Conservation (phyloP, 345 rosid genomes). For the Eucalyptus cloeziana region DNA sequence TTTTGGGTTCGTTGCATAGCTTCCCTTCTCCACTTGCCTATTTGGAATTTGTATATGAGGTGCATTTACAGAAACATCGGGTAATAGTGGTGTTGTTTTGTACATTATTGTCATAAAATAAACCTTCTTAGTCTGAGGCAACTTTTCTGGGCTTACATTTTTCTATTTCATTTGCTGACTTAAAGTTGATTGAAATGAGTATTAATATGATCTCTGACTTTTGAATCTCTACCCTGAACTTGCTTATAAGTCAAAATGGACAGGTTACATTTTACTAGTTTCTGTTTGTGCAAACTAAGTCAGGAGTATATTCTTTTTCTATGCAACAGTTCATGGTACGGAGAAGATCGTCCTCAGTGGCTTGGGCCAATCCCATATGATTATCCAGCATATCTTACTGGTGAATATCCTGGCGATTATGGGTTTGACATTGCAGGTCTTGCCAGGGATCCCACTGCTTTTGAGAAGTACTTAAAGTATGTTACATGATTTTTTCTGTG, state of each 20-base stretch:
- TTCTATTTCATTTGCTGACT: not conserved
- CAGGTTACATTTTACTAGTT: not conserved
- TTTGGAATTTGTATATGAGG: not conserved
- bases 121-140: not conserved
- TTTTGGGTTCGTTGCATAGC: not conserved
- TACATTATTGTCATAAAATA: not conserved
- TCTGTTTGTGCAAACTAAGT: not conserved
- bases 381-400: conserved; percentile 66
- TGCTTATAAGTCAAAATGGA: not conserved
- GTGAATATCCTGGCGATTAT: conserved; percentile 88
- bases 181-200: not conserved
- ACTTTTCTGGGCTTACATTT: not conserved
- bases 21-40: not conserved
- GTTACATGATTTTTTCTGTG: not conserved
- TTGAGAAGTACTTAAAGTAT: conserved; percentile 69
- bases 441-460: conserved; percentile 44
- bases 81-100: not conserved
- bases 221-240: not conserved
- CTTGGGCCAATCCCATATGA: conserved; percentile 82
- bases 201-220: not conserved
- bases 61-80: not conserved
- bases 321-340: conserved; percentile 72
- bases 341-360: conserved; percentile 89
- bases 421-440: conserved; percentile 89
- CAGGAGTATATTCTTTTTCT: not conserved